Evolutionary conservation across 805 yeast genomes (phyloP).

Genomic region (Saccharomyces mikatae): DNA sequence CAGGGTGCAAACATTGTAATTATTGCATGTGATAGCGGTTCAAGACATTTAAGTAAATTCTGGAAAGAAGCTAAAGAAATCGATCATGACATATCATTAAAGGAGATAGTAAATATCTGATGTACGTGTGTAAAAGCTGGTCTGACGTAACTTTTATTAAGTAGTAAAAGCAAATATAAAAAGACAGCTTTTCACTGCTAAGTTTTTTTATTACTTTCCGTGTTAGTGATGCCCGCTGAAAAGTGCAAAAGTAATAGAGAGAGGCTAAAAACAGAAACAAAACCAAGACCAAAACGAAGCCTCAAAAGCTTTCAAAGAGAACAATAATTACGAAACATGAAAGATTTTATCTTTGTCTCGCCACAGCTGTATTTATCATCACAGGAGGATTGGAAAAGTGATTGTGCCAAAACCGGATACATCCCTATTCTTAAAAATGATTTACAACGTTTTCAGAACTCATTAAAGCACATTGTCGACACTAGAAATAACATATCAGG

Average conservation of each 20-base stretch:
- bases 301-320: neutral
- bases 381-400: constrained; percentile 15
- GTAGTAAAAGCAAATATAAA: neutral
- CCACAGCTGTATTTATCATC: constrained; percentile 20
- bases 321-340: neutral
- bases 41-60: constrained; percentile 83
- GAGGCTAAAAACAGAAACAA: neutral
- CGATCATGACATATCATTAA: constrained; percentile 27
- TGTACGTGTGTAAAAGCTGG: neutral
- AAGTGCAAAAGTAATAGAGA: neutral
- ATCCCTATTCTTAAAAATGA: constrained; percentile 16
- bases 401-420: constrained; percentile 11
- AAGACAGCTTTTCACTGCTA: neutral
- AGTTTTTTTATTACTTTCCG: neutral
- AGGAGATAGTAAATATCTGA: constrained; percentile 24
- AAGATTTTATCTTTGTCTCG: constrained; percentile 21
- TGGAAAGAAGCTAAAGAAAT: constrained; percentile 62
- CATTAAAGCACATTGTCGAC: neutral
- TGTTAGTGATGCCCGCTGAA: neutral
- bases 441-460: constrained; percentile 1
- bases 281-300: neutral
- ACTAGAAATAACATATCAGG: neutral
- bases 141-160: neutral
- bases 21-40: constrained; percentile 87
- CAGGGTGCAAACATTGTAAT: constrained; percentile 69